Evolutionary conservation across 192 early-diverging fungal genomes (phyloP).

Genomic region (Coemansia sp.): DNA sequence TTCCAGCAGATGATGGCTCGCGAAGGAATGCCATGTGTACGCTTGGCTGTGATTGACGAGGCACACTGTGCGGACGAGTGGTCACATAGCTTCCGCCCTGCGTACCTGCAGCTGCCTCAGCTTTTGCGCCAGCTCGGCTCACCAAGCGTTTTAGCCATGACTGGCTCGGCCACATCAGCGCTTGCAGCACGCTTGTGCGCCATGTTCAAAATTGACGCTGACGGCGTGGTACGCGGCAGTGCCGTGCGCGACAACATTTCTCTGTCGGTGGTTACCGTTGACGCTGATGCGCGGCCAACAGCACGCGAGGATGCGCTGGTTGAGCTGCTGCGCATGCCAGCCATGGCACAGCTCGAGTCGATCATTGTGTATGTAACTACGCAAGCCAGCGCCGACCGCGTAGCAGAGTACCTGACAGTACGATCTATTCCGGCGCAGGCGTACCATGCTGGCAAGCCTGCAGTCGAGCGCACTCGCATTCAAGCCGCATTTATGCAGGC

Average conservation of each 20-base stretch:
- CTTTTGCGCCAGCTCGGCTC: slow-evolving; percentile 55
- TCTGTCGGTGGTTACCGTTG: slow-evolving; percentile 58
- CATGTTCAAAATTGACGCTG: slow-evolving; percentile 61
- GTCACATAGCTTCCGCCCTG: slow-evolving; percentile 81
- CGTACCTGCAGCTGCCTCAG: slow-evolving; percentile 63
- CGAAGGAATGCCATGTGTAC: slow-evolving; percentile 57
- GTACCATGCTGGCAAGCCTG: slow-evolving; percentile 75
- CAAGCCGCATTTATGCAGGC: slow-evolving; percentile 68
- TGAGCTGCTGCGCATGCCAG: slow-evolving; percentile 54
- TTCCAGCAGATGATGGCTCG: slow-evolving; percentile 59
- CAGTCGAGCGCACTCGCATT: slow-evolving; percentile 59
- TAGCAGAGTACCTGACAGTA: slow-evolving; percentile 68
- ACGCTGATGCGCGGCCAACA: slow-evolving; percentile 26
- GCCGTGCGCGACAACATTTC: slow-evolving; percentile 63
- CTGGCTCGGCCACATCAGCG: slow-evolving; percentile 69
- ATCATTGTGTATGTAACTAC: slow-evolving; percentile 70
- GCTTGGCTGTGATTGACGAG: slow-evolving; percentile 75
- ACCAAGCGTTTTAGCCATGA: slow-evolving; percentile 65
- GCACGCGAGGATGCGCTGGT: slow-evolving; percentile 60
- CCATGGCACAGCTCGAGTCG: slow-evolving; percentile 56
- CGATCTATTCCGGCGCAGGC: slow-evolving; percentile 67
- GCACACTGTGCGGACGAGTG: slow-evolving; percentile 83
- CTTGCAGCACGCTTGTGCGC: slow-evolving; percentile 55
- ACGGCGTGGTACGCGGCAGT: slow-evolving; percentile 57
- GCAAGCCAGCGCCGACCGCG: slow-evolving; percentile 65